Conservation (phyloP, 73 alveolate species). For the Blepharisma stoltei region DNA sequence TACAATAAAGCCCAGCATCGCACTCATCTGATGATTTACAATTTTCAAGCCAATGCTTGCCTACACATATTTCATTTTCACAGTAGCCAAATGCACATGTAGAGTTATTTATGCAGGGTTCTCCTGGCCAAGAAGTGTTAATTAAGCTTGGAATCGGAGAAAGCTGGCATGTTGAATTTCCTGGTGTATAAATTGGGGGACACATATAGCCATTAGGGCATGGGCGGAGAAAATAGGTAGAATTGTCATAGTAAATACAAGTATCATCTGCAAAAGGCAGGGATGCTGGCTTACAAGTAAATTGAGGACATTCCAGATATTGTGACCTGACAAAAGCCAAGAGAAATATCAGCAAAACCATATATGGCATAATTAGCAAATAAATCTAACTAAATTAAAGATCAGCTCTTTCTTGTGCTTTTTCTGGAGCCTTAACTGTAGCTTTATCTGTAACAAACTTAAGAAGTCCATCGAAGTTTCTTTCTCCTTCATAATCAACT, state of each 20-base stretch:
- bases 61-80: background rate
- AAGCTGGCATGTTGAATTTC: background rate
- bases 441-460: conserved; percentile 11
- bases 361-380: no score
- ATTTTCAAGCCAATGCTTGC: background rate
- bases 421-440: background rate
- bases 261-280: background rate
- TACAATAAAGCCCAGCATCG: conserved; percentile 22
- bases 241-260: background rate
- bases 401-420: no score
- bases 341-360: no score
- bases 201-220: background rate
- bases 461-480: conserved; percentile 36
- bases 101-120: background rate
- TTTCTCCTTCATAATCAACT: conserved; percentile 42
- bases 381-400: no score
- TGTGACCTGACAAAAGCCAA: no score
- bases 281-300: background rate
- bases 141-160: background rate
- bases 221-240: background rate
- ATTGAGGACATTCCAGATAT: background rate
- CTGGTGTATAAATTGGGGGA: background rate
- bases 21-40: background rate
- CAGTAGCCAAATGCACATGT: background rate
- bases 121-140: background rate